Conservation (phyloP, 495 filamentous ascomycete species). For the Recurvomyces mirabilis region DNA sequence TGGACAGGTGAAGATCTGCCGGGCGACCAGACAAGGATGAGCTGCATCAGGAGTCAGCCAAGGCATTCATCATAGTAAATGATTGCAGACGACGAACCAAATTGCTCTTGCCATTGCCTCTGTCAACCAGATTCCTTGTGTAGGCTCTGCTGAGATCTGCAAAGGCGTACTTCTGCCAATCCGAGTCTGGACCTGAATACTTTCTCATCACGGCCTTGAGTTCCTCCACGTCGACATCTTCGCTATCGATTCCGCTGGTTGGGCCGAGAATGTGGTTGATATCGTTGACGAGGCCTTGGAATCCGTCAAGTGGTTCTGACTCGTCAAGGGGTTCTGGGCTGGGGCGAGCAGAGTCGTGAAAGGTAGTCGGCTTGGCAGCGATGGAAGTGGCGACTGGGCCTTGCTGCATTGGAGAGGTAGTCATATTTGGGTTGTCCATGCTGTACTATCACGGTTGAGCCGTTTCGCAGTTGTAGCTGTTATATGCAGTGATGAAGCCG, state of each 20-base stretch:
- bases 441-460: too few species aligned
- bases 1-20: slow-evolving; percentile 78
- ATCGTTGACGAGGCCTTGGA: slow-evolving; percentile 61
- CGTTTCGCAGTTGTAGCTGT: too few species aligned
- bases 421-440: background rate
- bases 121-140: slow-evolving; percentile 80
- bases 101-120: slow-evolving; percentile 86
- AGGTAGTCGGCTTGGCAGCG: background rate
- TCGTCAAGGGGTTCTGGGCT: background rate
- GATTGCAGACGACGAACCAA: slow-evolving; percentile 46
- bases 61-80: background rate
- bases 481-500: too few species aligned
- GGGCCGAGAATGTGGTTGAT: slow-evolving; percentile 63
- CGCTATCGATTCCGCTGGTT: slow-evolving; percentile 66
- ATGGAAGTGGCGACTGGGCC: background rate
- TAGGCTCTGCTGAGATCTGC: slow-evolving; percentile 54
- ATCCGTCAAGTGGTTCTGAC: slow-evolving; percentile 26
- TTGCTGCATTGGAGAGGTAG: background rate
- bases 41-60: slow-evolving; percentile 30
- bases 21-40: slow-evolving; percentile 87
- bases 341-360: slow-evolving; percentile 12
- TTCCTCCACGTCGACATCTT: slow-evolving; percentile 60
- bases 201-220: slow-evolving; percentile 57
- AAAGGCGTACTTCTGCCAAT: slow-evolving; percentile 66
- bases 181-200: slow-evolving; percentile 52